phyloP scores from a whole-genome alignment of 257 asterid species.

The Solanum ahanhuiri region DNA sequence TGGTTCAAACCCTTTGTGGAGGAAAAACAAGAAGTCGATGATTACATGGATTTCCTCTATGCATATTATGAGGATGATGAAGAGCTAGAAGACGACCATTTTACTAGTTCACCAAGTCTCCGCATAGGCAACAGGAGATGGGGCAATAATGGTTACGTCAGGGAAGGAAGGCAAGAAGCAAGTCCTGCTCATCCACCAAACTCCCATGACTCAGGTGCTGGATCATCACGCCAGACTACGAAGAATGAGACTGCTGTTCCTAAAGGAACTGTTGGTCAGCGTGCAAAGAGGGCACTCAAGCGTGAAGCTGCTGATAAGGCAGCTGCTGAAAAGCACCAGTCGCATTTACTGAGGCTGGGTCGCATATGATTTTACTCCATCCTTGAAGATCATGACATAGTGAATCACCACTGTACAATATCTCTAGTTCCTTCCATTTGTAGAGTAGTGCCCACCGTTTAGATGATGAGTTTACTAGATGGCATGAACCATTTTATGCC shows the following conservation, averaged over 20 bases:
- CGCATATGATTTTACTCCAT: constrained; percentile 10
- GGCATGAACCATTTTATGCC: neutral
- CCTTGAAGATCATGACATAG: neutral
- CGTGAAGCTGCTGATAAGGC: constrained; percentile 78
- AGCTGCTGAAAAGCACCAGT: constrained; percentile 66
- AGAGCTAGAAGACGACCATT: constrained; percentile 39
- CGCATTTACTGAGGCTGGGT: constrained; percentile 50
- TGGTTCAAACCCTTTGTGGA: constrained; percentile 76
- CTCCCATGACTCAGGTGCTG: constrained; percentile 27
- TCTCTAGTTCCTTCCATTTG: neutral
- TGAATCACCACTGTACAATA: constrained; percentile 4
- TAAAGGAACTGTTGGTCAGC: constrained; percentile 53
- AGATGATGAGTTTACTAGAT: neutral
- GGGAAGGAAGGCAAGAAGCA: constrained; percentile 81
- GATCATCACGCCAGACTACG: constrained; percentile 64
- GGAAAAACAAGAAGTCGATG: constrained; percentile 41
- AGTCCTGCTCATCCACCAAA: constrained; percentile 33
- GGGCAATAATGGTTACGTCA: constrained; percentile 81
- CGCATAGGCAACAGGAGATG: constrained; percentile 71
- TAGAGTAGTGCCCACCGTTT: neutral
- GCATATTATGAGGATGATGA: constrained; percentile 40
- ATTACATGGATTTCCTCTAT: constrained; percentile 39
- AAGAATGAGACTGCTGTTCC: constrained; percentile 35
- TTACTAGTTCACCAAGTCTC: constrained; percentile 36
- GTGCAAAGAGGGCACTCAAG: constrained; percentile 74